Evolutionary conservation across 192 early-diverging fungal species (phyloP).

Genomic region (Jimgerdemannia lactiflua): DNA sequence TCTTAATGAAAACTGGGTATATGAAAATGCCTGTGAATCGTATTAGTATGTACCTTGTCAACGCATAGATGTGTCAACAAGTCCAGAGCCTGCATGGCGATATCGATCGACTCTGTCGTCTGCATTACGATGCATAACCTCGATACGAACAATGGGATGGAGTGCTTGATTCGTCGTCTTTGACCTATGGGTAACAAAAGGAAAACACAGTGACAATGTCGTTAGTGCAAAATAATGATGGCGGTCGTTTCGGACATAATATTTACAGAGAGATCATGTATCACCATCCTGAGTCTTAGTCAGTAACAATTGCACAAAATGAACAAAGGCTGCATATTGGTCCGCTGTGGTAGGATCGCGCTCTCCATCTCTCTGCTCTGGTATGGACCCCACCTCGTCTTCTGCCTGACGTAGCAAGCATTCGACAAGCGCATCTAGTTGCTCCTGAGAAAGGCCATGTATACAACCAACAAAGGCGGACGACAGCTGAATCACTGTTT

Average conservation of each 20-base stretch:
- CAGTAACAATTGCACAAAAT: conserved; percentile 12
- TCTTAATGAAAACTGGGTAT: neutral
- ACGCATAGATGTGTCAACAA: conserved; percentile 34
- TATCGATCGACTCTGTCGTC: conserved; percentile 28
- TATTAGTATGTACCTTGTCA: conserved; percentile 19
- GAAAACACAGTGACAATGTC: neutral
- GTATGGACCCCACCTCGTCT: conserved; percentile 8
- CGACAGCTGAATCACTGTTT: neutral
- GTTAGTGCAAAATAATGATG: conserved; percentile 2
- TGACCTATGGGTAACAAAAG: conserved; percentile 21
- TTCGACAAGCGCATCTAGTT: conserved; percentile 1
- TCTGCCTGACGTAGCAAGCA: conserved; percentile 9
- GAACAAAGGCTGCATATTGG: conserved; percentile 5
- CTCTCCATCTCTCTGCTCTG: conserved; percentile 4
- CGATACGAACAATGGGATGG: conserved; percentile 31
- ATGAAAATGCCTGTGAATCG: too few relatives aligned
- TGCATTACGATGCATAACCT: conserved; percentile 35
- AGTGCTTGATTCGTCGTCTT: conserved; percentile 31
- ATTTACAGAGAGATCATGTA: neutral
- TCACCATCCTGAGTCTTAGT: conserved; percentile 14
- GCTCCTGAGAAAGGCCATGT: conserved; percentile 1
- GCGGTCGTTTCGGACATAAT: neutral
- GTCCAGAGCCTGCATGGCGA: conserved; percentile 27
- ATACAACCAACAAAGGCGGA: neutral
- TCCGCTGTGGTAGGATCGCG: neutral